Conservation (phyloP, 2,329 filamentous ascomycete species). For the Curvularia spicifera region DNA sequence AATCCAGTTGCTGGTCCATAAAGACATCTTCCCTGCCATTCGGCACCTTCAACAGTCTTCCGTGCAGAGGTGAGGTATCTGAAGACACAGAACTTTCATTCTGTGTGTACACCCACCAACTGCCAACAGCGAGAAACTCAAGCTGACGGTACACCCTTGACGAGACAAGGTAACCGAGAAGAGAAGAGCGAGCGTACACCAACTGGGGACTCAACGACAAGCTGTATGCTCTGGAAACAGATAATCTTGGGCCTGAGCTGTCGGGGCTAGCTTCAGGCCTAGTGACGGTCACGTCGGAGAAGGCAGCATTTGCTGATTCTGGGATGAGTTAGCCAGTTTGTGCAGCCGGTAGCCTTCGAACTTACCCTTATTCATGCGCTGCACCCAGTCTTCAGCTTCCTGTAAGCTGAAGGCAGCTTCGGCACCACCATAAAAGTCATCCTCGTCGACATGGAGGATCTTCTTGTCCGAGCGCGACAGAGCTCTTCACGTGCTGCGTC, state of each 20-base stretch:
- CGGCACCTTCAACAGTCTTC: conserved; percentile 72
- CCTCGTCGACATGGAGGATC: conserved; percentile 85
- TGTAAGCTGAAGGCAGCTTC: conserved; percentile 86
- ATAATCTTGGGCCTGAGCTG: conserved; percentile 54
- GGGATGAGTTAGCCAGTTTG: conserved; percentile 15
- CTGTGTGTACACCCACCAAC: conserved; percentile 76
- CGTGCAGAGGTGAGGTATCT: conserved; percentile 7
- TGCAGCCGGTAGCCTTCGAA: background rate
- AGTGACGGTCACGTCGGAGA: conserved; percentile 44
- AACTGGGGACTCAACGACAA: conserved; percentile 84
- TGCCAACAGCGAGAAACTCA: conserved; percentile 91
- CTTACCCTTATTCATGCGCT: conserved; percentile 50
- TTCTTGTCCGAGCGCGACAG: conserved; percentile 92
- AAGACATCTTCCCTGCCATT: conserved; percentile 93
- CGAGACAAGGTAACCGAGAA: conserved; percentile 82
- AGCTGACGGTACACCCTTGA: conserved; percentile 87
- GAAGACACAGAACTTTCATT: conserved; percentile 8
- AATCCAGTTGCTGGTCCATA: conserved; percentile 74
- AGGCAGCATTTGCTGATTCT: conserved; percentile 31
- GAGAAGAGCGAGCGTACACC: conserved; percentile 79
- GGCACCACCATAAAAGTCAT: conserved; percentile 84
- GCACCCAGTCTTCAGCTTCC: conserved; percentile 78
- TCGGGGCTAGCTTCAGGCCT: conserved; percentile 34
- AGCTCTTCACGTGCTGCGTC: conserved; percentile 75
- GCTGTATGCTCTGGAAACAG: conserved; percentile 76